Evolutionary conservation across 192 early-diverging fungal genomes (phyloP).

Genomic region (Mortierella alpina): DNA sequence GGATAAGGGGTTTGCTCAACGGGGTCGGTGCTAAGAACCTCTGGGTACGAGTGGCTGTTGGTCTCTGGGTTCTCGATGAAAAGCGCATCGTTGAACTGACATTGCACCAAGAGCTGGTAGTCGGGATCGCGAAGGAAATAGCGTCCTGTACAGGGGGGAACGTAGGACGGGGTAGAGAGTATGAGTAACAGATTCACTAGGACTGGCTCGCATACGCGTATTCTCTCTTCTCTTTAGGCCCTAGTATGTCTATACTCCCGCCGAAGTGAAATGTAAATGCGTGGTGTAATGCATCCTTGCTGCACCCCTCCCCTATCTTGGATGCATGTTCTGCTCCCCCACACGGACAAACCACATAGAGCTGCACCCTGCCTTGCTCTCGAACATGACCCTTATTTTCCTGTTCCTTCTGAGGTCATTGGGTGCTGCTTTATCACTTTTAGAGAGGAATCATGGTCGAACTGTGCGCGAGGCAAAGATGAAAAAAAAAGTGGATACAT

Average conservation of each 20-base stretch:
- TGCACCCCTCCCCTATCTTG: too few relatives aligned
- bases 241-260: too few relatives aligned
- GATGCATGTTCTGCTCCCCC: too few relatives aligned
- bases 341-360: too few relatives aligned
- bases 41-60: slow-evolving; percentile 55
- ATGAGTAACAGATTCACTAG: background rate
- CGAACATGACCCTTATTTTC: too few relatives aligned
- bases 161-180: background rate
- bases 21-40: slow-evolving; percentile 52
- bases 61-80: slow-evolving; percentile 57
- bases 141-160: slow-evolving; percentile 26
- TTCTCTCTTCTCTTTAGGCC: background rate
- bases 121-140: slow-evolving; percentile 57
- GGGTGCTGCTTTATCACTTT: too few relatives aligned
- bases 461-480: too few relatives aligned
- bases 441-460: too few relatives aligned
- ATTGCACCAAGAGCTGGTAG: slow-evolving; percentile 52
- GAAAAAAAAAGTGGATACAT: background rate
- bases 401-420: too few relatives aligned
- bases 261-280: too few relatives aligned
- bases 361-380: too few relatives aligned
- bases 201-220: background rate
- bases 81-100: slow-evolving; percentile 58
- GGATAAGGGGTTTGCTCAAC: slow-evolving; percentile 58
- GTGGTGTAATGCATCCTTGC: too few relatives aligned